phyloP scores from a whole-genome alignment of 1,284 basidiomycete genomes.

The Malassezia cuniculi region DNA sequence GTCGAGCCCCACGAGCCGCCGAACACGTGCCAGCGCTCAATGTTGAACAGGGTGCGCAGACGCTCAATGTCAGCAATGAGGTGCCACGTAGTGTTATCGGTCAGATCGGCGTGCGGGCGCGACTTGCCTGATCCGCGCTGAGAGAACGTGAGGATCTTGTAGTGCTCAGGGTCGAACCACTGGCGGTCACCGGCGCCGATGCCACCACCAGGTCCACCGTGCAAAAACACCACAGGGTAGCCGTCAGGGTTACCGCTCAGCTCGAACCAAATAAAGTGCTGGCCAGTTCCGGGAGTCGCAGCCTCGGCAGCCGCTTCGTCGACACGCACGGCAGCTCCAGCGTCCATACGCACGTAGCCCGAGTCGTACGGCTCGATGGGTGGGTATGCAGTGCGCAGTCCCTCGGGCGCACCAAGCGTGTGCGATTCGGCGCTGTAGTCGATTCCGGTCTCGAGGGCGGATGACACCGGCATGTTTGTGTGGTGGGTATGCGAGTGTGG shows the following conservation, averaged over 20 bases:
- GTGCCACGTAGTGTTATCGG: conserved; percentile 89
- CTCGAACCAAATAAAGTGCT: conserved; percentile 33
- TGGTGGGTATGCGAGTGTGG: no score
- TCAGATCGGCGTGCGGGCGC: conserved; percentile 63
- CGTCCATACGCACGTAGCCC: no score
- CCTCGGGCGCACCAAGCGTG: no score
- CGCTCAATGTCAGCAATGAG: conserved; percentile 79
- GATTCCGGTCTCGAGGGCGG: no score
- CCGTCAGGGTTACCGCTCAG: conserved; percentile 30
- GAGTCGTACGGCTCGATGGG: no score
- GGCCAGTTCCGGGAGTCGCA: background rate
- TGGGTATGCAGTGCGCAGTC: no score
- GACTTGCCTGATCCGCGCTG: conserved; percentile 61
- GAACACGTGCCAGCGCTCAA: conserved; percentile 39
- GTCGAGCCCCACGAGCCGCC: conserved; percentile 59
- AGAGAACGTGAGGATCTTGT: conserved; percentile 49
- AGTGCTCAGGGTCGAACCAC: conserved; percentile 40
- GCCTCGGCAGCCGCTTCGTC: no score
- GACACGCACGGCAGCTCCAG: no score
- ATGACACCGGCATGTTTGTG: no score
- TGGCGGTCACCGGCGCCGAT: conserved; percentile 23
- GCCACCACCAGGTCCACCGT: conserved; percentile 42
- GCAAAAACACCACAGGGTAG: conserved; percentile 33
- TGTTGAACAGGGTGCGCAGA: conserved; percentile 57
- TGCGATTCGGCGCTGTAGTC: no score